Base-by-base conservation (phyloP, 1,139 yeast genomes). In the Kodamaea alishanica region DNA sequence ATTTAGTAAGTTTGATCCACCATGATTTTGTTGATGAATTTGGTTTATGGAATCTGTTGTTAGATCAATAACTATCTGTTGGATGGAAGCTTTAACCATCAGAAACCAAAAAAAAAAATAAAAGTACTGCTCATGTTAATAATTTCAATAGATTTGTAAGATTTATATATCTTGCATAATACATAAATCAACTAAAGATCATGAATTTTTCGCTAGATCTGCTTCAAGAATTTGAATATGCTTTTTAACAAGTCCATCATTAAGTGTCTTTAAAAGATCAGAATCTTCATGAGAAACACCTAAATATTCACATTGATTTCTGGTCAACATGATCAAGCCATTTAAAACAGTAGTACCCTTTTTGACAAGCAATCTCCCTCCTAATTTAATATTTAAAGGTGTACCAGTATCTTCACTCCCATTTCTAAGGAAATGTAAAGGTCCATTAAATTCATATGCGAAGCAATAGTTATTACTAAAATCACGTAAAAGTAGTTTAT, bases 1-100 rank as follows among this genome's bases (percentile, higher is more conserved):
- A 79, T 49, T 71, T 94, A 54, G 90, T 89, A 20, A 84, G 96
- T 38, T 72, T 90, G 45, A 81, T 90, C 29, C 88, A 87, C 58
- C 97, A 89, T 59, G 92, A 90, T 52, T 90, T 73, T 61, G 77
- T 78, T 34, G 75, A 84, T 43, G 90, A 83, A 50, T 68, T 72
- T 43, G 95, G 83, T 1, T 70, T 90, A 41, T 90, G 97, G 97
- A 79, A 79, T 30, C 50, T 79, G 34, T 63, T 86, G 39, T 58
- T 77, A 40, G 48, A 48, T 30, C 48, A 52, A 52, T 55, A 54
- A 55, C 61, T 48, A 46, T 39, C 45, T 33, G 37, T 35, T 34
- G 37, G 43, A 33, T 45, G 45, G 42, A 47, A 49, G 36, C 48
- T 49, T n/a, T 45, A 32, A 15, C 20, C 20, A 15, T 15, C 20